Evolutionary conservation across 257 asterid genomes (phyloP).

Genomic region (Fraxinus americana): DNA sequence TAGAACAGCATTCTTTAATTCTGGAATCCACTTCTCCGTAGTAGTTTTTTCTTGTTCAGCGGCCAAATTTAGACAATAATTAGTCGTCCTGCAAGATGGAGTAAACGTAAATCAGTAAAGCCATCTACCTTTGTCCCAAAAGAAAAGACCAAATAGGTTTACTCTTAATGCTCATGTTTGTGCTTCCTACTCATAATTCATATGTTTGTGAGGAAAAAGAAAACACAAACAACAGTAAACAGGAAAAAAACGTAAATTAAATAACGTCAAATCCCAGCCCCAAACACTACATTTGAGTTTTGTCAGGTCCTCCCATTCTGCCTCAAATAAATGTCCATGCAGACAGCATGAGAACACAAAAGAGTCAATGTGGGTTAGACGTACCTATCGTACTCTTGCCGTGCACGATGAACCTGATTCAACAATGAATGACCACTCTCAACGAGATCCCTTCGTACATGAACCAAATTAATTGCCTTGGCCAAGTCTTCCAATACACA

Average conservation of each 20-base stretch:
- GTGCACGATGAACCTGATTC: constrained; percentile 89
- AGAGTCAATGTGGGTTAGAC: constrained; percentile 7
- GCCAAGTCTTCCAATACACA: constrained; percentile 88
- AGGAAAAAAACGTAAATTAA: neutral
- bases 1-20: constrained; percentile 65
- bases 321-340: constrained; percentile 15
- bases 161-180: neutral
- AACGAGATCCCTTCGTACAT: constrained; percentile 84
- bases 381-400: constrained; percentile 93
- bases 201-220: constrained; percentile 6
- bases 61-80: constrained; percentile 81
- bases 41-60: constrained; percentile 88
- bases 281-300: constrained; percentile 8
- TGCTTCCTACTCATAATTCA: constrained; percentile 15
- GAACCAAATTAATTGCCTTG: constrained; percentile 88
- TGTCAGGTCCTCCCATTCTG: constrained; percentile 3
- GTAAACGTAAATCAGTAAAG: constrained; percentile 19
- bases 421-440: constrained; percentile 93
- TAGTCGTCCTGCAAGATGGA: constrained; percentile 74
- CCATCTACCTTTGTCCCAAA: constrained; percentile 13
- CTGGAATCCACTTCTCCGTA: constrained; percentile 85
- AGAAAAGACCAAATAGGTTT: constrained; percentile 6
- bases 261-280: constrained; percentile 6
- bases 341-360: constrained; percentile 6
- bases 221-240: neutral